Conservation (phyloP, 2,329 filamentous ascomycete genomes). For the Colletotrichum melonis region DNA sequence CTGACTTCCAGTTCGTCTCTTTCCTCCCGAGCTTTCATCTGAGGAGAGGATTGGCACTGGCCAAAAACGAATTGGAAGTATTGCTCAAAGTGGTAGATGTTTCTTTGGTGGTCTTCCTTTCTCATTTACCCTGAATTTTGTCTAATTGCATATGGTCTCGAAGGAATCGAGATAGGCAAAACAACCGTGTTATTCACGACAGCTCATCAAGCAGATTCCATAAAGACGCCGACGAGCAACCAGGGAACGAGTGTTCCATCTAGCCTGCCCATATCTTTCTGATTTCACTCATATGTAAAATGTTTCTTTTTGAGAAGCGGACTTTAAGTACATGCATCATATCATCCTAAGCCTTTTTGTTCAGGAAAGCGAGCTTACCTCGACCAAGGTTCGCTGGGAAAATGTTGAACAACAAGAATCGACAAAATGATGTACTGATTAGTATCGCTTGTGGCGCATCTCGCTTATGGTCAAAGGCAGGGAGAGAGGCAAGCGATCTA, state of each 20-base stretch:
- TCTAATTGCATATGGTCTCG: no score
- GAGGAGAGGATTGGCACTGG: background rate
- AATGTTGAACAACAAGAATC: background rate
- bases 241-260: background rate
- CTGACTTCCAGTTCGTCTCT: background rate
- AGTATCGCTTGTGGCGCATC: background rate
- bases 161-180: background rate
- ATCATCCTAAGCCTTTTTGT: background rate
- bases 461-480: background rate
- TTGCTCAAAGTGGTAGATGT: background rate
- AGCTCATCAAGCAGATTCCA: background rate
- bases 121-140: no score
- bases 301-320: background rate
- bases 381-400: background rate
- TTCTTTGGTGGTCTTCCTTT: background rate
- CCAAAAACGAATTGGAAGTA: background rate
- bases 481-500: background rate
- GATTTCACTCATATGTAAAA: no score
- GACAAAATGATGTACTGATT: background rate
- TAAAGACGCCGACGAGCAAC: background rate
- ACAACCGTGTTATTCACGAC: background rate
- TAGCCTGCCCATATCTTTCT: background rate
- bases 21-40: background rate
- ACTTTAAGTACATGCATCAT: background rate
- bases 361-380: background rate